A percentile compares a stretch with the other conserved stretches of the same genome.
Evolutionary conservation across 192 early-diverging fungal genomes (phyloP).

Genomic region (Coemansia sp.): DNA sequence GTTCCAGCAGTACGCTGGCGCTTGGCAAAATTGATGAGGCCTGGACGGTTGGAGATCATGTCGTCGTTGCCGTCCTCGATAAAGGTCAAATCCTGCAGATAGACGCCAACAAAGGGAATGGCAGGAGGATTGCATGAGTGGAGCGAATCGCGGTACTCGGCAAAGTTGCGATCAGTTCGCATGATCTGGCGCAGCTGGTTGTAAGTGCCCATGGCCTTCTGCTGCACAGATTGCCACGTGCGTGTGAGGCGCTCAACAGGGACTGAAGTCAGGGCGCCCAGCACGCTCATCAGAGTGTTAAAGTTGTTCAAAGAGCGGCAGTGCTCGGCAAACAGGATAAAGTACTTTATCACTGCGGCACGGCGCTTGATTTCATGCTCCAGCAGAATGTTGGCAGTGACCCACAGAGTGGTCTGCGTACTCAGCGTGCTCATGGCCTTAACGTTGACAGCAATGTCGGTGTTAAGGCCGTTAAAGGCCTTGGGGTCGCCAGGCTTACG

Average conservation of each 20-base stretch:
- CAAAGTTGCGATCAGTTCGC: slow-evolving; percentile 78
- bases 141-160: slow-evolving; percentile 75
- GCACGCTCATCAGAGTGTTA: slow-evolving; percentile 86
- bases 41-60: slow-evolving; percentile 58
- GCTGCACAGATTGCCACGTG: slow-evolving; percentile 81
- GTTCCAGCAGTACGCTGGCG: slow-evolving; percentile 82
- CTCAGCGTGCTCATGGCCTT: slow-evolving; percentile 83
- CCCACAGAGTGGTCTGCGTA: slow-evolving; percentile 86
- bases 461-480: slow-evolving; percentile 52
- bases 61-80: slow-evolving; percentile 87
- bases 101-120: slow-evolving; percentile 82
- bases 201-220: slow-evolving; percentile 57
- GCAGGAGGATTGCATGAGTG: slow-evolving; percentile 76
- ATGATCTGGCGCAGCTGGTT: slow-evolving; percentile 72
- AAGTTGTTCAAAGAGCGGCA: slow-evolving; percentile 91
- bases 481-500: slow-evolving; percentile 61
- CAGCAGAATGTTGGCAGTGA: slow-evolving; percentile 74
- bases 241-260: slow-evolving; percentile 84
- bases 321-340: slow-evolving; percentile 77
- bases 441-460: slow-evolving; percentile 73
- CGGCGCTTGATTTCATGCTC: slow-evolving; percentile 83
- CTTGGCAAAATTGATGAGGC: slow-evolving; percentile 89
- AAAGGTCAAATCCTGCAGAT: slow-evolving; percentile 86
- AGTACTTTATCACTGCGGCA: slow-evolving; percentile 73
- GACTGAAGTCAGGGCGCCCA: slow-evolving; percentile 85